These are phyloP conservation scores for Fragaria ananassa DNA, from an alignment of 306 rosid genomes.

Conservation along the genomic window DNA sequence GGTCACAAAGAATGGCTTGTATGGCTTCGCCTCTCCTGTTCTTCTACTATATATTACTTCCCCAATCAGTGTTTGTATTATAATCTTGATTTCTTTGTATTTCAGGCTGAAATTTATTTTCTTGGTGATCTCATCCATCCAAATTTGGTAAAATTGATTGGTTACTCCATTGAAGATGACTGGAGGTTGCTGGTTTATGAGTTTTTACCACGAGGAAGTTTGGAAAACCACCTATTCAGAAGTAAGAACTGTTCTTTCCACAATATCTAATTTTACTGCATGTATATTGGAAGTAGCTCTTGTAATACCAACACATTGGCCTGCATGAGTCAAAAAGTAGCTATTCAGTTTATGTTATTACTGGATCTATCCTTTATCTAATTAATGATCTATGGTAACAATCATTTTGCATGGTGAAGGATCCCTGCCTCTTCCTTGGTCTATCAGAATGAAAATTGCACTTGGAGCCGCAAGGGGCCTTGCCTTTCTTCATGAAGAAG, in stretches of 20 bases:
- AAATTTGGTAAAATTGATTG: conserved; percentile 85
- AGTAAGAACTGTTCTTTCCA: conserved; percentile 53
- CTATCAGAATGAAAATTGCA: conserved; percentile 91
- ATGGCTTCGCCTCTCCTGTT: conserved; percentile 27
- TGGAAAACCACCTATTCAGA: conserved; percentile 98
- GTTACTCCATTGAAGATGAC: conserved; percentile 93
- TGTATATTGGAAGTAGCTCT: conserved; percentile 8
- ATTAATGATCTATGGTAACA: conserved; percentile 36
- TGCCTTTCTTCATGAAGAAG: conserved; percentile 89
- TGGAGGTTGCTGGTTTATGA: conserved; percentile 85
- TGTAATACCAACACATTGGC: background rate
- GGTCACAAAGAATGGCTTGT: conserved; percentile 99
- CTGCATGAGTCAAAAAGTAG: background rate
- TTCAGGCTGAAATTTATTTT: conserved; percentile 88
- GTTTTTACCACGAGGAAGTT: conserved; percentile 98
- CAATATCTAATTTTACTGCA: conserved; percentile 12
- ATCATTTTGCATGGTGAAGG: conserved; percentile 60
- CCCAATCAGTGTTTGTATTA: conserved; percentile 10
- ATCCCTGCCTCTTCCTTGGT: conserved; percentile 98
- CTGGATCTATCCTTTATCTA: conserved; percentile 7
- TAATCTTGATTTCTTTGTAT: conserved; percentile 22
- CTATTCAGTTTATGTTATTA: conserved; percentile 11
- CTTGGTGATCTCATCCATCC: conserved; percentile 91
- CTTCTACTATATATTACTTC: background rate
- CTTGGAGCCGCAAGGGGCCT: conserved; percentile 98